These are phyloP conservation scores for Colletotrichum tropicale DNA, from an alignment of 2,329 filamentous ascomycete genomes.

Conservation along the genomic window DNA sequence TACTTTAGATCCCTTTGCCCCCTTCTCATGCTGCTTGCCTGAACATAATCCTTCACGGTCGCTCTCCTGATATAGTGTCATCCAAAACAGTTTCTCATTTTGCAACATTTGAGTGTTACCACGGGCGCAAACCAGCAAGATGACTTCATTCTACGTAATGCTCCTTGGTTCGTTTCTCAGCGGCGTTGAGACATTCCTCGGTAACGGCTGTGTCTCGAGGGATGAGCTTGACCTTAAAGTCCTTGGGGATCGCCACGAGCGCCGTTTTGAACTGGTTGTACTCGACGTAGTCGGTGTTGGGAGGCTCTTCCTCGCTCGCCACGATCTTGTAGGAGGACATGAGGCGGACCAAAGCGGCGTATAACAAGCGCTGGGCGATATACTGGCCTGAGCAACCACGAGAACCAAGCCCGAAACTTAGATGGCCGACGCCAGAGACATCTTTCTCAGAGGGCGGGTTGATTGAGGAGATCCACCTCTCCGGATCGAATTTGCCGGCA, in stretches of 20 bases:
- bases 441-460: not conserved
- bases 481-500: not conserved
- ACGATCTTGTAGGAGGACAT: not conserved
- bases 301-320: not conserved
- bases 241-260: conserved; percentile 65
- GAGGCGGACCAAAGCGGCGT: not conserved
- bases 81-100: too few species aligned
- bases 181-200: not conserved
- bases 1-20: not conserved
- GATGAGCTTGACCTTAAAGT: conserved; percentile 63
- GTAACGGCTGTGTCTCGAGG: not conserved
- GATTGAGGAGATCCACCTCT: not conserved
- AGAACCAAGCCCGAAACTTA: not conserved
- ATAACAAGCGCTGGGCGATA: not conserved
- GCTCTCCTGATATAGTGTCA: not conserved
- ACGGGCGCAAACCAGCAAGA: not conserved
- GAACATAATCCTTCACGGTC: not conserved
- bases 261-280: conserved; percentile 62
- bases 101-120: too few species aligned
- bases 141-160: not conserved
- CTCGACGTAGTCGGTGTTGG: conserved; percentile 60
- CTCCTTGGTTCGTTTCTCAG: not conserved
- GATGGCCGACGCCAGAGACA: not conserved
- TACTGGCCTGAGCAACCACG: not conserved
- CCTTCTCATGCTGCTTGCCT: not conserved